Evolutionary conservation across 257 asterid species (phyloP), one percentile per base, ranked within the genome.

Genomic region (Solanum commersonii): DNA sequence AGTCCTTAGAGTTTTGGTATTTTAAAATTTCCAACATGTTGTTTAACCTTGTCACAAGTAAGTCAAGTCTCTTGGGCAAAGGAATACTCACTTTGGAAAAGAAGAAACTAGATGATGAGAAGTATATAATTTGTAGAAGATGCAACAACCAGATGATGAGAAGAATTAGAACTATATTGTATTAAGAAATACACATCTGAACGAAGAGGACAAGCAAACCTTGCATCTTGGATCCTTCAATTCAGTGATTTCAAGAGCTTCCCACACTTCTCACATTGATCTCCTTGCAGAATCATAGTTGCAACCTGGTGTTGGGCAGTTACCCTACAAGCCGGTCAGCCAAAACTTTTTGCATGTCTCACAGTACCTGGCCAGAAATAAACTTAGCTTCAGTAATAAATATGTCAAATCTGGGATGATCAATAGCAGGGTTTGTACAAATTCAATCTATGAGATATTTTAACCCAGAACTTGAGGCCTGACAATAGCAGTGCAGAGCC

Each of bases 201-300:
- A 46, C 5, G 18, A 79, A 79, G 68, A 42, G 56, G 82, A 40
- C 40, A 52, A 33, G 56, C 91, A 31, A 38, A 94, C 99, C 98
- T 96, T 96, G 98, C 99, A 96, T 89, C 89, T 96, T 60, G 98
- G 99, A 11, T 95, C 93, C 88, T 92, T 56, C n/a, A 96, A 92
- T 90, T 95, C 99, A 10, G 98, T 94, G 86, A 91, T 96, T 95
- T 85, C n/a, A 96, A 90, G 84, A 96, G 98, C 92, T 96, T 94
- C 88, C 95, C 95, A 72, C 99, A 96, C 86, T 93, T 95, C 87
- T 96, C 99, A 90, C 99, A 96, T 90, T 96, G 99, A 91, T 96
- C 99, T 42, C 99, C 99, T 94, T 23, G 99, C 99, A 83, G 99
- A 94, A 88, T 92, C 98, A 89, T 95, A 94, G 88, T 91, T 91